These are phyloP conservation scores for Termitomyces sp. DNA, from an alignment of 768 basidiomycete genomes.

Conservation along the genomic window DNA sequence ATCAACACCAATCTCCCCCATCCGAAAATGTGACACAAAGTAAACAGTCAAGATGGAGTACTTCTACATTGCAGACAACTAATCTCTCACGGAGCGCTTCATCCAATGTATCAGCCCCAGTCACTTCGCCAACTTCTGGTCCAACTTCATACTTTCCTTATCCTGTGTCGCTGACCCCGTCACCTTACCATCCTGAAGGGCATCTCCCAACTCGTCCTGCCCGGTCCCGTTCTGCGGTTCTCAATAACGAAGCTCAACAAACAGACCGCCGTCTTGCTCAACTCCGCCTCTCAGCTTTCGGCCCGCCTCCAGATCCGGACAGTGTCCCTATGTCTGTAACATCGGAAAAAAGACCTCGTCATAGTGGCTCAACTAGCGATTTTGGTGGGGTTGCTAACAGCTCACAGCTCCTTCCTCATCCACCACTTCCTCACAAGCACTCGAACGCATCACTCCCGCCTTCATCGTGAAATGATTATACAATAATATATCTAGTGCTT, in stretches of 20 bases:
- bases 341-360: slow-evolving; percentile 41
- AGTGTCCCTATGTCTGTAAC: slow-evolving; percentile 53
- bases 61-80: slow-evolving; percentile 13
- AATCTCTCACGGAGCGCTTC: slow-evolving; percentile 9
- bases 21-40: slow-evolving; percentile 5
- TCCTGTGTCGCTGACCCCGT: slow-evolving; percentile 39
- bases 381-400: slow-evolving; percentile 13
- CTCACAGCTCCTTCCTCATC: slow-evolving; percentile 34
- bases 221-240: background rate
- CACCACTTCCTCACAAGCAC: slow-evolving; percentile 26
- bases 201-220: slow-evolving; percentile 5
- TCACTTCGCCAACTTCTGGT: slow-evolving; percentile 12
- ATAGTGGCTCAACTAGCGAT: slow-evolving; percentile 30
- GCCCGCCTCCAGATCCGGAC: slow-evolving; percentile 41
- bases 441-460: background rate
- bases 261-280: slow-evolving; percentile 24
- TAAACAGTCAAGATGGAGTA: slow-evolving; percentile 35
- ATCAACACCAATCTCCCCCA: slow-evolving; percentile 14
- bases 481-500: background rate
- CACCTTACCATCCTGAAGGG: slow-evolving; percentile 27
- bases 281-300: slow-evolving; percentile 25
- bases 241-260: slow-evolving; percentile 16
- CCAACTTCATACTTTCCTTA: slow-evolving; percentile 34
- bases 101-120: slow-evolving; percentile 6
- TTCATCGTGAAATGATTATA: background rate